Base-by-base conservation (phyloP, 2,329 filamentous ascomycete species). In the Ascochyta lentis region DNA sequence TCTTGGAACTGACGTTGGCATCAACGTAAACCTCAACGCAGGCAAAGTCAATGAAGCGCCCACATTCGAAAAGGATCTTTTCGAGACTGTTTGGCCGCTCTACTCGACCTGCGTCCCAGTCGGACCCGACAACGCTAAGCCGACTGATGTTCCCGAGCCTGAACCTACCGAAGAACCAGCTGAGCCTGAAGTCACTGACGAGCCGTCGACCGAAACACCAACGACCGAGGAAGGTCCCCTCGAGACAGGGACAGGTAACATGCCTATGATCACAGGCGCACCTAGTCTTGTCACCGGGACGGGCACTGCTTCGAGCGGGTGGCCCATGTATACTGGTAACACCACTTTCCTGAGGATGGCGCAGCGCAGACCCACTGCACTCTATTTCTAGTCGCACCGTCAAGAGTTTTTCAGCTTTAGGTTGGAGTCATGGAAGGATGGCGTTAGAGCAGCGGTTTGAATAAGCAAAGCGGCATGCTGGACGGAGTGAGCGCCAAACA, bases 11-110 rank as follows among this genome's bases (percentile, higher is more conserved):
- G 49, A 57, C 31, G 63, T 67, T 31, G 65, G 65, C 29, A 66
- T 67, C 49, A 60, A 67, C 35, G 58, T 67, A 8, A 61, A 64
- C 33, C 57, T 67, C 41, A 61, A 67, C 44, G 61, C 63, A 22
- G 65, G 65, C 7, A 40, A 63, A 12, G 54, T 63, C 42, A 59
- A 67, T 39, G 42, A 61, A 37, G 56, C 58, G 4, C 61, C 65
- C 9, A 26, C 51, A 6, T 60, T 61, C 22, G 41, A 55, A 38
- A 64, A 64, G n/a, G 61, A 63, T 31, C 31, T 67, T 1, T 67
- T 57, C 33, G 48, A 63, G n/a, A 67, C 62, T 8, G 9, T 16
- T 2, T 67, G 64, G 64, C 62, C 62, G 1, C 60, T 67, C 10
- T 66, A 56, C 47, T 57, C 52, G 9, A 67, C 61, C 9, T 67